phyloP scores from a whole-genome alignment of 805 yeast species.

The Kregervanrija delftensis region DNA sequence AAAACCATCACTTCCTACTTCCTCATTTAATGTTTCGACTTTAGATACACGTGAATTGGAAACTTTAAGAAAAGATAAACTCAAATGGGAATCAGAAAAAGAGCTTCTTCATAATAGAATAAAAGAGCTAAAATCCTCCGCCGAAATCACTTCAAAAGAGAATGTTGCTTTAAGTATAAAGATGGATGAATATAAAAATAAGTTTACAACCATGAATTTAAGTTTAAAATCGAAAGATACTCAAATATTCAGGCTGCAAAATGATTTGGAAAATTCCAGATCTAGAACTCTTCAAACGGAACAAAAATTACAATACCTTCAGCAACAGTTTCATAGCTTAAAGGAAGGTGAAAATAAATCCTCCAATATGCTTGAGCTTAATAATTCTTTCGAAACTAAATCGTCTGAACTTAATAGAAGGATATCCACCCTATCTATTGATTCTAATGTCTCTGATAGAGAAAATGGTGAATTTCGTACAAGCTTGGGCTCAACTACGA shows the following conservation, averaged over 20 bases:
- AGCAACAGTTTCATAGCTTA: constrained; percentile 8
- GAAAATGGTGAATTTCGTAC: constrained; percentile 17
- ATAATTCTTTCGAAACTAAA: constrained; percentile 6
- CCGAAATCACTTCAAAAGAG: constrained; percentile 27
- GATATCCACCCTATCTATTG: constrained; percentile 29
- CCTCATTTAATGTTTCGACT: constrained; percentile 8
- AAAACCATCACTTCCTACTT: constrained; percentile 13
- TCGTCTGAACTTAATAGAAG: constrained; percentile 25
- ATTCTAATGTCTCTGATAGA: constrained; percentile 7
- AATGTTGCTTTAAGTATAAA: constrained; percentile 28
- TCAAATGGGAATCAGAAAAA: constrained; percentile 35
- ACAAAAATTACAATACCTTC: constrained; percentile 14
- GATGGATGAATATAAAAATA: constrained; percentile 39
- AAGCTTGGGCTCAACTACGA: constrained; percentile 4
- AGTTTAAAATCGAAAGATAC: constrained; percentile 62
- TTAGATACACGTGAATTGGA: constrained; percentile 41
- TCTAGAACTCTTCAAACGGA: constrained; percentile 33
- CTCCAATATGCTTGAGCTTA: background rate
- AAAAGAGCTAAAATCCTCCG: constrained; percentile 24
- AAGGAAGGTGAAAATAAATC: background rate
- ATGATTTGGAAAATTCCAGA: constrained; percentile 56
- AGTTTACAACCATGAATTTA: constrained; percentile 43
- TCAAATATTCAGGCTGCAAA: constrained; percentile 50
- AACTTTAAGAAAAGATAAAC: constrained; percentile 47
- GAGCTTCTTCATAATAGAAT: constrained; percentile 23